Percentiles rank a stretch among this genome's conserved stretches.
These are phyloP conservation scores for Coniochaeta sp. DNA, from an alignment of 2,329 filamentous ascomycete species.

Conservation along the genomic window DNA sequence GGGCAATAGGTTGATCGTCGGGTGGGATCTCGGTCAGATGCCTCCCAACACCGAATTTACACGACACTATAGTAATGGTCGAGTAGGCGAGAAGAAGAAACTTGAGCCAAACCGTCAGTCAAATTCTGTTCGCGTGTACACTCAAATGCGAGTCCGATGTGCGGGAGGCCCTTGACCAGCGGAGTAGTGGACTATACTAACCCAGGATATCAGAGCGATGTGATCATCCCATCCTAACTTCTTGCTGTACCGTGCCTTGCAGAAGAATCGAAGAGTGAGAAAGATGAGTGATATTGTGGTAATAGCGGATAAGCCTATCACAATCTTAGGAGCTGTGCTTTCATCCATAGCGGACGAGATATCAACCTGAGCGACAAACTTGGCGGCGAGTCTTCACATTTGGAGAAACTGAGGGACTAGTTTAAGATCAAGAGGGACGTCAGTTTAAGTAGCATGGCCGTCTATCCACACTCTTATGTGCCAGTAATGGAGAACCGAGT, in stretches of 20 bases:
- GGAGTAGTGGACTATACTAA: neutral
- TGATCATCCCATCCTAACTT: neutral
- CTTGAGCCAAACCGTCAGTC: neutral
- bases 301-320: constrained; percentile 4
- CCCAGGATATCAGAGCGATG: neutral
- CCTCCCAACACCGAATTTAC: constrained; percentile 10
- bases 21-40: constrained; percentile 1
- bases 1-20: neutral
- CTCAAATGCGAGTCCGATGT: neutral
- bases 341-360: neutral
- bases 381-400: neutral
- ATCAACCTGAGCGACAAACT: neutral
- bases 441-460: neutral
- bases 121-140: neutral
- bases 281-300: constrained; percentile 1
- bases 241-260: neutral
- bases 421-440: neutral
- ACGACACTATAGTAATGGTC: constrained; percentile 6
- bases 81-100: constrained; percentile 4
- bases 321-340: neutral
- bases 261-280: neutral
- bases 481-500: neutral
- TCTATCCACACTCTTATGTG: neutral
- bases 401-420: neutral
- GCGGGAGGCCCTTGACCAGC: neutral